Base-by-base conservation (phyloP, 768 basidiomycete species). In the Aureoboletus auriporus region DNA sequence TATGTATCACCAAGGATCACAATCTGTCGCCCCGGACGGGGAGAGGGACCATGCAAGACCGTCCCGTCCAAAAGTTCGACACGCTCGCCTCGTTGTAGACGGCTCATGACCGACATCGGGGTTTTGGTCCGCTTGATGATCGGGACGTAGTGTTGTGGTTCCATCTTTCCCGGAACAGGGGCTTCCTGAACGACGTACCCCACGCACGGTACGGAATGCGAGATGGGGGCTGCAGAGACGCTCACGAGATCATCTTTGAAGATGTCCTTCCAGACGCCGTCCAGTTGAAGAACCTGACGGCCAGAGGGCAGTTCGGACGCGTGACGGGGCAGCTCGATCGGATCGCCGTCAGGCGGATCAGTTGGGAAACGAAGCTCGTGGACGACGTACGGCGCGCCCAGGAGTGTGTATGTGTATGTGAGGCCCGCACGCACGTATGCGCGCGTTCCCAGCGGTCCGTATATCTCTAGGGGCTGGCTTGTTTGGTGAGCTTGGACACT, bases 1-100 rank as follows among this genome's bases (percentile, higher is more conserved):
- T 76, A 83, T 5, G 91, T 93, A 57, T 94, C 93, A 0, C 93
- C 93, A 31, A 94, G 73, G 49, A 96, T 80, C 28, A 80, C 84
- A 20, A 95, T 55, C 64, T 90, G 90, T 43, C 89, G 75, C 4
- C 90, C 93, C 1, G 72, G 75, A 44, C 83, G 73, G 39, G 77
- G 76, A 20, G 71, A 60, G 7, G 89, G 89, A 0, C 87, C 88
- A 5, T 78, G 72, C 12, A 94, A 71, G 13, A 83, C 53, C 26
- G 83, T 89, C 11, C 89, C 89, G 55, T 92, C 89, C 4, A 74
- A 71, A 39, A 93, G 79, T 46, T 69, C 65, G 30, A 92, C 69
- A 14, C 69, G 73, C 52, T 82, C 77, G 16, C 87, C 86, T 47
- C 76, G 75, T 53, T 88, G 84, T 41, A 92, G 67, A 41, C 71